A percentile compares a stretch with the other conserved stretches of the same genome.
phyloP scores from a whole-genome alignment of 805 yeast genomes.

The Lachancea sp. region DNA sequence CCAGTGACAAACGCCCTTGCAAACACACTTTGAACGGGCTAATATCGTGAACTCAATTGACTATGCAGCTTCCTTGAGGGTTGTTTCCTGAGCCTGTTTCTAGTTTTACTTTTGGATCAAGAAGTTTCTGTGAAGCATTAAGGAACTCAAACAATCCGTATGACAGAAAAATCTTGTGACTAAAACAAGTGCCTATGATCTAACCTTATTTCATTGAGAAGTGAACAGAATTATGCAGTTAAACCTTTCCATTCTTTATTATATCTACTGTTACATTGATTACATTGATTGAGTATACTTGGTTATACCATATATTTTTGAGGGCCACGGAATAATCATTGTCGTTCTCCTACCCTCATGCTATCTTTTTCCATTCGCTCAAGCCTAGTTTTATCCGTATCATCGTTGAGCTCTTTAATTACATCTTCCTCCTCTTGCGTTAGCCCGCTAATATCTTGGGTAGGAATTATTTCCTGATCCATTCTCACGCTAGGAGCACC shows the following conservation, averaged over 20 bases:
- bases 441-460: constrained; percentile 36
- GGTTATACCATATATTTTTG: not conserved
- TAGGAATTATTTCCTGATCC: constrained; percentile 78
- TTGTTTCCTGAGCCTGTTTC: too few relatives aligned
- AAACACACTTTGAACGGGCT: too few relatives aligned
- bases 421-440: constrained; percentile 39
- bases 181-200: too few relatives aligned
- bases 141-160: too few relatives aligned
- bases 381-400: constrained; percentile 32
- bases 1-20: too few relatives aligned
- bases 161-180: too few relatives aligned
- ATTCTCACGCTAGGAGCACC: constrained; percentile 94
- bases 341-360: constrained; percentile 32
- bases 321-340: not conserved
- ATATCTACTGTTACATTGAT: not conserved
- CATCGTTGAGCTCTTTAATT: constrained; percentile 31
- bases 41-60: too few relatives aligned
- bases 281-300: not conserved
- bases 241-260: not conserved
- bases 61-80: too few relatives aligned
- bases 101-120: too few relatives aligned
- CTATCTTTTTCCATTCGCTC: constrained; percentile 37
- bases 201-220: too few relatives aligned
- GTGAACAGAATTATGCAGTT: too few relatives aligned
- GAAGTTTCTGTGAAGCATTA: too few relatives aligned